These are phyloP conservation scores for Boletus tylopilopsis DNA, from an alignment of 768 basidiomycete genomes.

Conservation along the genomic window DNA sequence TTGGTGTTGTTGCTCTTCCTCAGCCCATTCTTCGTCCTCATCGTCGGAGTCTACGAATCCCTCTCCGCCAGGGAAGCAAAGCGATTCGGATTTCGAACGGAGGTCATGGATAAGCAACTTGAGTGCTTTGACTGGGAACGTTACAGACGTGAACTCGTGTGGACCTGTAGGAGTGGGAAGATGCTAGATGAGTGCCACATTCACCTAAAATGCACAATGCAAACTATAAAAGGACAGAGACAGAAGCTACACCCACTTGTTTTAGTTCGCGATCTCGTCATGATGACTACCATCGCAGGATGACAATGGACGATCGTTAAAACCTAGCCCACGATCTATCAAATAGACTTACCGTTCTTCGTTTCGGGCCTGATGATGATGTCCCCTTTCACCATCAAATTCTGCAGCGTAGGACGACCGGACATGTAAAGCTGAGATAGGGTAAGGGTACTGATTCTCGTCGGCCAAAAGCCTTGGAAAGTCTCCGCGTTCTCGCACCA, in stretches of 20 bases:
- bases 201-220: background rate
- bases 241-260: slow-evolving; percentile 52
- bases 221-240: slow-evolving; percentile 2
- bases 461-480: slow-evolving; percentile 94
- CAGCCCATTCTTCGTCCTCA: slow-evolving; percentile 92
- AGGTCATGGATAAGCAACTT: slow-evolving; percentile 86
- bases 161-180: slow-evolving; percentile 52
- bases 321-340: slow-evolving; percentile 6
- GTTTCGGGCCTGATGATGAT: slow-evolving; percentile 81
- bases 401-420: slow-evolving; percentile 61
- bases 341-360: slow-evolving; percentile 61
- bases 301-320: slow-evolving; percentile 19
- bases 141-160: slow-evolving; percentile 77
- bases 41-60: slow-evolving; percentile 73
- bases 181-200: slow-evolving; percentile 18
- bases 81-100: slow-evolving; percentile 71
- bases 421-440: slow-evolving; percentile 70
- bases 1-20: slow-evolving; percentile 70
- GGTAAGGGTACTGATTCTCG: slow-evolving; percentile 80
- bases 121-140: slow-evolving; percentile 90
- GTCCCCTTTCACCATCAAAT: slow-evolving; percentile 83
- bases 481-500: slow-evolving; percentile 96
- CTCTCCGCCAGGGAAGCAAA: slow-evolving; percentile 57
- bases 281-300: slow-evolving; percentile 65
- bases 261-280: slow-evolving; percentile 92